phyloP scores from a whole-genome alignment of 148 eudicot genomes.

The Drosera capensis region DNA sequence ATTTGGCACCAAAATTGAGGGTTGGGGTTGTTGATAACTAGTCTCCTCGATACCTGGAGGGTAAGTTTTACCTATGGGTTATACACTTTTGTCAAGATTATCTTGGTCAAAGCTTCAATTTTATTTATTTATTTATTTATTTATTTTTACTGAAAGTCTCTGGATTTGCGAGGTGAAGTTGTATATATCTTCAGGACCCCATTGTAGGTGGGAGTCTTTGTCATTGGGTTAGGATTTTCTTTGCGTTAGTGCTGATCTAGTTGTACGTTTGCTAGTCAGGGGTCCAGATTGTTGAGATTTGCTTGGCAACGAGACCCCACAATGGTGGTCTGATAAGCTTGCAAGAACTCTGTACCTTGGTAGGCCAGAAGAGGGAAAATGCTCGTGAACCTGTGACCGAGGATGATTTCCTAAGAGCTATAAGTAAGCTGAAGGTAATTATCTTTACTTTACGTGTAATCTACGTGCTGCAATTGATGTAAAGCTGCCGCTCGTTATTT shows the following conservation, averaged over 20 bases:
- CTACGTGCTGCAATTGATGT: not conserved
- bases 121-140: too few relatives aligned
- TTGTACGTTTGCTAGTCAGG: slow-evolving; percentile 40
- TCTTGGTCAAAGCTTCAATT: too few relatives aligned
- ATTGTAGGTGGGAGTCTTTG: not conserved
- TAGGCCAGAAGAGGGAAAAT: slow-evolving; percentile 60
- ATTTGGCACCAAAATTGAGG: too few relatives aligned
- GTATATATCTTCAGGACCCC: not conserved
- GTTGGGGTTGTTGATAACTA: too few relatives aligned
- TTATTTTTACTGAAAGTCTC: too few relatives aligned
- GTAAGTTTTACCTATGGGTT: too few relatives aligned
- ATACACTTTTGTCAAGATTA: too few relatives aligned
- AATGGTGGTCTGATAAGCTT: slow-evolving; percentile 95
- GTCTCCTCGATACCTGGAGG: too few relatives aligned
- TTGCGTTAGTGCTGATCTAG: slow-evolving; percentile 1
- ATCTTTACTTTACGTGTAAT: slow-evolving; percentile 1
- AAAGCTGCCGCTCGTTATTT: not conserved
- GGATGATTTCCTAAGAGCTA: slow-evolving; percentile 96
- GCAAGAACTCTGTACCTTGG: slow-evolving; percentile 65
- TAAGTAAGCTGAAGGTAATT: slow-evolving; percentile 87
- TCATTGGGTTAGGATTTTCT: not conserved
- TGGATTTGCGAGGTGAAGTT: too few relatives aligned
- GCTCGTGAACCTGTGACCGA: slow-evolving; percentile 87
- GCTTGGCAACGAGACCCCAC: slow-evolving; percentile 74
- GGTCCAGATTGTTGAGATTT: slow-evolving; percentile 85